Percentiles rank a stretch among this genome's conserved stretches.
Conservation (phyloP, 169 alveolate genomes). For the Plasmodium blacklocki region DNA sequence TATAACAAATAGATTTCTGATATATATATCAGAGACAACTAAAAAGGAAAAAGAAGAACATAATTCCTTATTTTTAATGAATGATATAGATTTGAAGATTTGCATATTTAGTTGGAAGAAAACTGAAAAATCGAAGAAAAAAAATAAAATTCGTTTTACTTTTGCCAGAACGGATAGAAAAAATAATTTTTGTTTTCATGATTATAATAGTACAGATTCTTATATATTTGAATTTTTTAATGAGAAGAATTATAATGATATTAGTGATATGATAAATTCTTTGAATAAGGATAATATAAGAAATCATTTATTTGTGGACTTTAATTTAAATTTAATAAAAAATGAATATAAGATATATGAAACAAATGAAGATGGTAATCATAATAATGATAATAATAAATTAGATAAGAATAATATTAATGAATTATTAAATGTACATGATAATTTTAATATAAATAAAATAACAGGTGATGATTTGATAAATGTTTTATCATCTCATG, state of each 20-base stretch:
- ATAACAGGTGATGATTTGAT: too few relatives aligned
- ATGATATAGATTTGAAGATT: constrained; percentile 52
- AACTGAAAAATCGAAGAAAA: constrained; percentile 84
- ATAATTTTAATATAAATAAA: too few relatives aligned
- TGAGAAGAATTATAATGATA: constrained; percentile 18
- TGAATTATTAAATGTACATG: background rate
- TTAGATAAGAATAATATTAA: background rate
- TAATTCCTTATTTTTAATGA: constrained; percentile 48
- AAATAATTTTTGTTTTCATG: constrained; percentile 74
- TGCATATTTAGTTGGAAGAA: constrained; percentile 82
- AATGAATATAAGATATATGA: constrained; percentile 43
- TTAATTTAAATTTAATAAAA: constrained; percentile 45
- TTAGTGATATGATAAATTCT: constrained; percentile 29
- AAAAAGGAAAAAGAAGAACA: constrained; percentile 25
- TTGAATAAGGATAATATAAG: constrained; percentile 54
- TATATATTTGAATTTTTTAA: constrained; percentile 46
- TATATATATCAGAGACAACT: constrained; percentile 45
- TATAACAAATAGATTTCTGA: constrained; percentile 43
- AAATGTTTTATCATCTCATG: too few relatives aligned
- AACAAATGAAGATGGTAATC: background rate
- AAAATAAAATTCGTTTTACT: constrained; percentile 82
- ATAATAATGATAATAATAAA: background rate
- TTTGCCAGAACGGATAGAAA: constrained; percentile 76
- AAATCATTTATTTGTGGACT: constrained; percentile 53
- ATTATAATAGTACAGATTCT: constrained; percentile 51